These are phyloP conservation scores for Xylariaceae sp. DNA, from an alignment of 2,329 filamentous ascomycete genomes.

Conservation along the genomic window DNA sequence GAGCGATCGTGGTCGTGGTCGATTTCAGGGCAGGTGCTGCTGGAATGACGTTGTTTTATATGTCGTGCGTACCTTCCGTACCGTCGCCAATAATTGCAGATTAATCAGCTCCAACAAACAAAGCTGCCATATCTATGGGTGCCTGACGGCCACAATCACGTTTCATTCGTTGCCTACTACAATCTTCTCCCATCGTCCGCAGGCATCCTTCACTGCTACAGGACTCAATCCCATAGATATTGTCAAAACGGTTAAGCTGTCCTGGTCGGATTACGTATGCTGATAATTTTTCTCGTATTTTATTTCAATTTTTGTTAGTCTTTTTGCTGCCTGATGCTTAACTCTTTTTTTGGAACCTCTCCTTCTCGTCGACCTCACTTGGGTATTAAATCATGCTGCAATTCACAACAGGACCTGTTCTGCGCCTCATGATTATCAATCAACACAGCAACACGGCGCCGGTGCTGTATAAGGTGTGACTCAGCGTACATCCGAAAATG, in stretches of 20 bases:
- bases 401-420: background rate
- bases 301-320: background rate
- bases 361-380: background rate
- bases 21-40: background rate
- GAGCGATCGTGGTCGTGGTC: too few species aligned
- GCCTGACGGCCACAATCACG: slow-evolving; percentile 12
- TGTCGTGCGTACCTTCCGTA: background rate
- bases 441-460: background rate
- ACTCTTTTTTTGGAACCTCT: background rate
- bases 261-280: too few species aligned
- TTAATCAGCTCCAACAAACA: background rate
- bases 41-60: slow-evolving; percentile 11
- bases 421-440: background rate
- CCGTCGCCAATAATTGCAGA: background rate
- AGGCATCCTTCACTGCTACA: background rate
- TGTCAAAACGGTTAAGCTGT: too few species aligned
- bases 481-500: background rate
- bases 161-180: background rate
- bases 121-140: slow-evolving; percentile 7
- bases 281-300: too few species aligned
- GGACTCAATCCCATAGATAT: background rate
- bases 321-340: background rate
- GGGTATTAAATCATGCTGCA: background rate
- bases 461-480: background rate
- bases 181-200: background rate